Base-by-base conservation (phyloP, 2,329 filamentous ascomycete genomes). In the Parafenestella ontariensis region DNA sequence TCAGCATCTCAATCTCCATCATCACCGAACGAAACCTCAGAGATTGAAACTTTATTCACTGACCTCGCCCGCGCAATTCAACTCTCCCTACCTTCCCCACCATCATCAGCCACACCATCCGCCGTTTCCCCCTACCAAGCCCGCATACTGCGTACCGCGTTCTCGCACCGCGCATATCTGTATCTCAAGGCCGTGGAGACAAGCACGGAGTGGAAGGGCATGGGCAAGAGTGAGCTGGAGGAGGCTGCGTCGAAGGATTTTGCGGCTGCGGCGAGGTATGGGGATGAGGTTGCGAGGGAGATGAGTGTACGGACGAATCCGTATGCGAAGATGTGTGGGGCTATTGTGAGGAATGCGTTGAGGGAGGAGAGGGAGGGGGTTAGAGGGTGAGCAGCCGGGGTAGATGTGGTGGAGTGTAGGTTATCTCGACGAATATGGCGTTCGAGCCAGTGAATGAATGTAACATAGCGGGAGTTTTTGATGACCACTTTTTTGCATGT, bases 101-200 rank as follows among this genome's bases (percentile, higher is more conserved):
- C 78, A 0, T 71, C 81, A 1, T 76, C 83, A 13, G 49, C 42
- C 0, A 71, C 81, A 1, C 76, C 83, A 13, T 47, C 42, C 0
- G 50, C 66, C 0, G 78, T 92, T 29, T 91, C 89, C 2, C 81
- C 85, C 6, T 83, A 86, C 46, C 84, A 86, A 26, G 86, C 85
- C 10, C 87, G 84, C 52, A 87, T 89, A 0, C 76, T 94, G 8
- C 85, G 87, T 1, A 85, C 87, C 61, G 87, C 89, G 4, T 85
- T 90, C 64, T 92, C 89, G 0, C 90, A 93, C 71, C 83, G 89
- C 44, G 89, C 74, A 3, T 76, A 76, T 29, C 52, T 78, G n/a
- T 72, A 77, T 33, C 52, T 77, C 1, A 77, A 76, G 52, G 73
- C 77, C 0, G 76, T 74, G 1, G 76, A 77, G 31, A 58, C 49